Base-by-base conservation (phyloP, 768 basidiomycete species). In the Gloeostereum incarnatum region DNA sequence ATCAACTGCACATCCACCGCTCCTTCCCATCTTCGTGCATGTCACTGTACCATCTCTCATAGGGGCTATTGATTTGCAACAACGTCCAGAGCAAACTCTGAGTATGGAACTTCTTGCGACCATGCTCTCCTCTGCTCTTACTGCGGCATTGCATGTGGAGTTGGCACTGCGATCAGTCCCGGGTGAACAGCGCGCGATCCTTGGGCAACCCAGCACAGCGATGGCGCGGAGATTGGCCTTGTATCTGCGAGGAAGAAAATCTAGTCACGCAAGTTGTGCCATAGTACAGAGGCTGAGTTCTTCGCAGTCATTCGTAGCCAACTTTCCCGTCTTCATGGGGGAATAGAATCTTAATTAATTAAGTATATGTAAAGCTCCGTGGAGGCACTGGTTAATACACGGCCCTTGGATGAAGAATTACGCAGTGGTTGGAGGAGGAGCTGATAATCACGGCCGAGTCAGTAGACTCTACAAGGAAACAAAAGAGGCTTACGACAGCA, bases 11-110 rank as follows among this genome's bases (percentile, higher is more conserved):
- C 56, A 58, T 3, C 77, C 79, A 1, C 83, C 84, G 1, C 65
- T 89, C 5, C 62, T 90, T 16, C 84, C 84, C 0, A 68, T 84
- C 20, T 89, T 88, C 54, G 50, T 86, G 44, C 75, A 83, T 52
- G 61, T 73, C 40, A 57, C 81, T n/a, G 53, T 83, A 10, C 86
- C 85, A 2, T 61, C 66, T 13, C 51, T 88, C 33, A 69, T 88
- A 39, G 53, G 60, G 6, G 48, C 51, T 13, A 69, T 81, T 35
- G 83, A 88, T 50, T 60, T 59, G 4, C 67, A 72, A 47, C 63
- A 61, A 38, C 57, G 63, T 18, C 46, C 61, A 2, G 78, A 83
- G 40, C 71, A 77, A 43, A 62, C 66, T 6, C 55, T 78, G 38
- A 66, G 60, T 36, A 65, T 72, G 3, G 84, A 90, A 51, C 63